Evolutionary conservation across 768 basidiomycete genomes (phyloP).

Genomic region (Trametes cingulata): DNA sequence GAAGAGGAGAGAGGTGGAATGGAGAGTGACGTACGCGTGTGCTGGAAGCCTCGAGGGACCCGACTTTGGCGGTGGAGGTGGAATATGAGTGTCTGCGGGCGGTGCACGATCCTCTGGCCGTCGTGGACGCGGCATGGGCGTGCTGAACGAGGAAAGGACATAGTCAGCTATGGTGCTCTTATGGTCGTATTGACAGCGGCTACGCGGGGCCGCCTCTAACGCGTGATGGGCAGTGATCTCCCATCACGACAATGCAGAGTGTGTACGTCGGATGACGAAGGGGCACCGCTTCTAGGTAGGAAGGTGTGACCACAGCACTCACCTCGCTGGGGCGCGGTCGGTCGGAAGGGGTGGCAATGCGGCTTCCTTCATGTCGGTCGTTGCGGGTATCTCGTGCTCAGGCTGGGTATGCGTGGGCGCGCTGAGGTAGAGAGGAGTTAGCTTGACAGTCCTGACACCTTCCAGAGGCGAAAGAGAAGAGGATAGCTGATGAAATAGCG

Average conservation of each 20-base stretch:
- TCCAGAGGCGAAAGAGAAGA: neutral
- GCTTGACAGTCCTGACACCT: neutral
- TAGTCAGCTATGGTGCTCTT: no score
- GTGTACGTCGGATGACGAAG: neutral
- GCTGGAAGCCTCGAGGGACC: neutral
- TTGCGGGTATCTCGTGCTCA: neutral
- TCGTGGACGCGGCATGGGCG: neutral
- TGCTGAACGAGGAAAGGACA: neutral
- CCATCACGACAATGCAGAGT: neutral
- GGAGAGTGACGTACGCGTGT: slow-evolving; percentile 5
- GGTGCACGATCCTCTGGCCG: neutral
- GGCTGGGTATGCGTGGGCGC: neutral
- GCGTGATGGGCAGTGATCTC: no score
- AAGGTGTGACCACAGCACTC: neutral
- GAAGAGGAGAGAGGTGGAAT: neutral
- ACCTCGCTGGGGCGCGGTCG: neutral
- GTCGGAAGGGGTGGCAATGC: slow-evolving; percentile 7
- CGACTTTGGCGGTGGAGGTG: neutral
- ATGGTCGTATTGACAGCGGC: no score
- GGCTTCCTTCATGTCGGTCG: slow-evolving; percentile 7
- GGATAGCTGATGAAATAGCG: neutral
- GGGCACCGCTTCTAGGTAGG: neutral
- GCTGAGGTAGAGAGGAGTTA: neutral
- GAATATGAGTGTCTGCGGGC: neutral
- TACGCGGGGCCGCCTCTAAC: no score